These are phyloP conservation scores for Fusarium falciforme DNA, from an alignment of 2,329 filamentous ascomycete genomes.

Conservation along the genomic window DNA sequence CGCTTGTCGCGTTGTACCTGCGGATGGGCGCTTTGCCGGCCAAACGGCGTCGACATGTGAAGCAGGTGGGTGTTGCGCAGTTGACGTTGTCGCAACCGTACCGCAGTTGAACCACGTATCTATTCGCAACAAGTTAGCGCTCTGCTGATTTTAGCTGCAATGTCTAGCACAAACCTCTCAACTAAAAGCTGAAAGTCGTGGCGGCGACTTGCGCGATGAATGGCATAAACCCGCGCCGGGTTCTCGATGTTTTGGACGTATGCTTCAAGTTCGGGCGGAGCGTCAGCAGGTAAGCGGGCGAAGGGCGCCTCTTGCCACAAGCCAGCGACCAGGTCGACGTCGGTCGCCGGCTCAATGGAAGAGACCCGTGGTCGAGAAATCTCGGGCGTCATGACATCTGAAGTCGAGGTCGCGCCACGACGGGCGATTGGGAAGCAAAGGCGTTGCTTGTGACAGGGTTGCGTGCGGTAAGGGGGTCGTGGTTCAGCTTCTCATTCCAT, in stretches of 20 bases:
- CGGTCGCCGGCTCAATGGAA: constrained; percentile 44
- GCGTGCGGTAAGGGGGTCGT: not conserved
- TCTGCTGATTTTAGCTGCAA: not conserved
- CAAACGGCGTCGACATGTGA: constrained; percentile 78
- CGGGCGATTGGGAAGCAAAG: not conserved
- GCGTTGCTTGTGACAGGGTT: not conserved
- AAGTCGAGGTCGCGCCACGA: constrained; percentile 22
- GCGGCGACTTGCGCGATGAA: constrained; percentile 70
- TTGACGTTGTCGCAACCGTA: constrained; percentile 77
- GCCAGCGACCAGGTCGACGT: constrained; percentile 64
- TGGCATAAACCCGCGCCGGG: constrained; percentile 69
- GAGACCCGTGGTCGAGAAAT: constrained; percentile 25
- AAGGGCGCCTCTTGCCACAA: constrained; percentile 73
- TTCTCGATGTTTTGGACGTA: constrained; percentile 70
- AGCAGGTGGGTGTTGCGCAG: constrained; percentile 83
- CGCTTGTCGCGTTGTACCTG: constrained; percentile 83
- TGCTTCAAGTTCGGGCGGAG: constrained; percentile 67
- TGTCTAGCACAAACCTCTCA: constrained; percentile 64
- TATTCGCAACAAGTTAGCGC: constrained; percentile 50
- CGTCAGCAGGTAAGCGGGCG: constrained; percentile 68
- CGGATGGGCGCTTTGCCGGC: constrained; percentile 76
- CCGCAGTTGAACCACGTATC: constrained; percentile 84
- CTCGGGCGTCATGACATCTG: constrained; percentile 44
- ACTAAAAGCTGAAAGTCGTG: constrained; percentile 75
- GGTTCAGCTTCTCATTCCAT: constrained; percentile 1